Percentiles rank a stretch among this genome's conserved stretches.
phyloP scores from a whole-genome alignment of 2,329 filamentous ascomycete genomes.

The Colletotrichum lindemuthianum region DNA sequence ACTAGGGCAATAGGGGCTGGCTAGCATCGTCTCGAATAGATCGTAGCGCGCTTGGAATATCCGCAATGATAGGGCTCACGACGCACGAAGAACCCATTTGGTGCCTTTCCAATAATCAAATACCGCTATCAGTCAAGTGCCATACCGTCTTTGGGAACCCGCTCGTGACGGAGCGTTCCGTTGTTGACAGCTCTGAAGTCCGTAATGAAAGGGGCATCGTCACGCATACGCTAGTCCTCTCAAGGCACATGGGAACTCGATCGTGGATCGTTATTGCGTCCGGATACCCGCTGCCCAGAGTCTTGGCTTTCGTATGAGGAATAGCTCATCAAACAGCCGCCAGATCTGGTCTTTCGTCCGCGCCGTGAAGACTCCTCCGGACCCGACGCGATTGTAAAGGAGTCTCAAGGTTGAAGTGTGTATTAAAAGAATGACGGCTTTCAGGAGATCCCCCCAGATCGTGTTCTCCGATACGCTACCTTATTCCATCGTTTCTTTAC shows the following conservation, averaged over 20 bases:
- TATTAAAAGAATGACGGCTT: neutral
- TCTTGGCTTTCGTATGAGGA: neutral
- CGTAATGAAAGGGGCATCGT: neutral
- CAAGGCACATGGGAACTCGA: neutral
- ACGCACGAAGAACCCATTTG: too few relatives aligned
- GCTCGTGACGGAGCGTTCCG: neutral
- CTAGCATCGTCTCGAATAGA: too few relatives aligned
- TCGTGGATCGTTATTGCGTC: neutral
- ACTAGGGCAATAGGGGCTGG: too few relatives aligned
- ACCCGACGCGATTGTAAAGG: neutral
- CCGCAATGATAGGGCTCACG: too few relatives aligned
- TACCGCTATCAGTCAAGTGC: too few relatives aligned
- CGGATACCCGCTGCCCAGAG: slow-evolving; percentile 2
- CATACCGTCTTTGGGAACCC: neutral
- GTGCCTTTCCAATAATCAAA: too few relatives aligned
- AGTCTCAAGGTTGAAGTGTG: neutral
- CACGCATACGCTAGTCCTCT: neutral
- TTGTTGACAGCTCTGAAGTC: neutral
- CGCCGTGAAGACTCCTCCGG: neutral
- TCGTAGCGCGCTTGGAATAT: too few relatives aligned
- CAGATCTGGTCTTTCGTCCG: neutral
- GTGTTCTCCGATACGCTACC: neutral
- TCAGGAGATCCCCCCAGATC: neutral
- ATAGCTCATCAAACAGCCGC: neutral
- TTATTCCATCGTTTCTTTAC: neutral